phyloP scores from a whole-genome alignment of 106 monocot species.

The Dendrobium catenatum region DNA sequence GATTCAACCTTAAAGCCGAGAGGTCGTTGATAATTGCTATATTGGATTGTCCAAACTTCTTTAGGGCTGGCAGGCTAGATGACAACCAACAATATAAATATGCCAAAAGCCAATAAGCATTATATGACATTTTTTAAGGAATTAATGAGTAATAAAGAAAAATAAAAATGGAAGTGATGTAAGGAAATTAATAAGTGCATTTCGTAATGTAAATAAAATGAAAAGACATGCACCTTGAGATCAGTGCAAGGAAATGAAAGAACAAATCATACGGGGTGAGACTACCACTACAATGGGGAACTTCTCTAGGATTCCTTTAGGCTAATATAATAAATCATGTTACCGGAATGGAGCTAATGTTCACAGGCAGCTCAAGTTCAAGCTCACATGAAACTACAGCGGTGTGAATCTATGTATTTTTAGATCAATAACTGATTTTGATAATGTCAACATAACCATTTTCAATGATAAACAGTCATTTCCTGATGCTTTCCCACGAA shows the following conservation, averaged over 20 bases:
- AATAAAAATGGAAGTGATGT: too few species aligned
- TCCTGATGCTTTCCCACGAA: background rate
- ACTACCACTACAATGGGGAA: background rate
- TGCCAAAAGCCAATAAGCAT: too few species aligned
- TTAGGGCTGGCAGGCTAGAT: too few species aligned
- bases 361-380: background rate
- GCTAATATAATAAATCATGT: too few species aligned
- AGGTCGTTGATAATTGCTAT: too few species aligned
- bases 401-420: background rate
- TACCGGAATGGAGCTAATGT: background rate
- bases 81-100: too few species aligned
- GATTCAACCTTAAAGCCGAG: too few species aligned
- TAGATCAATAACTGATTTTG: background rate
- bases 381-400: background rate
- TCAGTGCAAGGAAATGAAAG: background rate
- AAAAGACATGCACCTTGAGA: background rate
- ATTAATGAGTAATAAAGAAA: too few species aligned
- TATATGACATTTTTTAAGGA: too few species aligned
- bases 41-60: too few species aligned
- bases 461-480: background rate
- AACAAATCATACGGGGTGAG: background rate
- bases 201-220: too few species aligned
- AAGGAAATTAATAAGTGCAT: too few species aligned
- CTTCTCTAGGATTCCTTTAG: background rate
- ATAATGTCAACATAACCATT: background rate